These are phyloP conservation scores for Canariomyces notabilis DNA, from an alignment of 2,329 filamentous ascomycete genomes.

Conservation along the genomic window DNA sequence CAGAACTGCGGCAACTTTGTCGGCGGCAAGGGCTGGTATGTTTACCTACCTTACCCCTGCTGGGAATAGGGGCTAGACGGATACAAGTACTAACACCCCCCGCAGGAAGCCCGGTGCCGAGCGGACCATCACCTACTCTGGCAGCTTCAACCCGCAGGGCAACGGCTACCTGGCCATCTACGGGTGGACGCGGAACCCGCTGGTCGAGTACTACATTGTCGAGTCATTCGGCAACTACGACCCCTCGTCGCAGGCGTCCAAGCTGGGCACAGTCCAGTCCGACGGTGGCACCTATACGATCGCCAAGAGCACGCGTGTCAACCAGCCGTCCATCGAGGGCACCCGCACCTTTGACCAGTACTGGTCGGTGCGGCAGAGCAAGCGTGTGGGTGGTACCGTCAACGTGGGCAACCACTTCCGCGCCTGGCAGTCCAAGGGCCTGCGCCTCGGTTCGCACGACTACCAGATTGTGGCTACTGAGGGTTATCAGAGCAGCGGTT, in stretches of 20 bases:
- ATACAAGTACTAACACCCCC: not conserved
- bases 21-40: conserved; percentile 53
- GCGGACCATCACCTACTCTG: conserved; percentile 25
- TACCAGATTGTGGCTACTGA: conserved; percentile 51
- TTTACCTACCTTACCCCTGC: not conserved
- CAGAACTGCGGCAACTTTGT: conserved; percentile 47
- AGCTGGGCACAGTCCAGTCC: conserved; percentile 28
- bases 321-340: conserved; percentile 41
- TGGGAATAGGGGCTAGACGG: not conserved
- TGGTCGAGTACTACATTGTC: conserved; percentile 26
- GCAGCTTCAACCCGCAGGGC: conserved; percentile 26
- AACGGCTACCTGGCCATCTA: conserved; percentile 31
- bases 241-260: conserved; percentile 32
- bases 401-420: conserved; percentile 46
- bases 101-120: conserved; percentile 34
- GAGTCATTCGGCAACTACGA: conserved; percentile 37
- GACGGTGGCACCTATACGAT: conserved; percentile 34
- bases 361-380: conserved; percentile 43
- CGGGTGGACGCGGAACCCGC: conserved; percentile 30
- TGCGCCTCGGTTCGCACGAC: conserved; percentile 43
- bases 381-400: conserved; percentile 45
- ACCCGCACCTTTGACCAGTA: conserved; percentile 45
- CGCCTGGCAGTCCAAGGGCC: conserved; percentile 43
- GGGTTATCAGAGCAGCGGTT: conserved; percentile 34
- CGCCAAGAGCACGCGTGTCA: conserved; percentile 31